Base-by-base conservation (phyloP, 441 rosid species). In the Melastoma candidum region DNA sequence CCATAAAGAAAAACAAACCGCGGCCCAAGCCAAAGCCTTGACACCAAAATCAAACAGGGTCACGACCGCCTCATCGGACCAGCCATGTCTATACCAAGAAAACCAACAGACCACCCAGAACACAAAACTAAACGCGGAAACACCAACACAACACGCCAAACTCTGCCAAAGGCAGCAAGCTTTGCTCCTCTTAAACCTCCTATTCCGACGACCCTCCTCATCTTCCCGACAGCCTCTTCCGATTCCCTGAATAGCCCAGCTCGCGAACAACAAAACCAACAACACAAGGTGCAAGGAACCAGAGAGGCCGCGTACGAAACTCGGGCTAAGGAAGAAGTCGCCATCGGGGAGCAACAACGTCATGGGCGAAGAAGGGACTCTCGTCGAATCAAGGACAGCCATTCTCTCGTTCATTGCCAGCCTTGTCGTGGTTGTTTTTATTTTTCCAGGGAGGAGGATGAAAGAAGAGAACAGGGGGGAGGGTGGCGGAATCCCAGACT, bases 21-120 rank as follows among this genome's bases (percentile, higher is more conserved):
- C 69, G 58, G 73, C 83, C 96, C 90, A 90, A 59, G 83, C 73
- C 49, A 83, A 64, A 17, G 90, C 65, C 56, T 71, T 76, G 7
- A 78, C 64, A 14, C 61, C 73, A 53, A 71, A 79, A 77, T 90
- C 93, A 46, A 73, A 69, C 58, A 79, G 71, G 58, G 72, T 73
- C 47, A 79, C 79, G 45, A 83, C 53, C 58, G 68, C 60, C 17
- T 67, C 77, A 61, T 72, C 71, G 52, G 66, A 61, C 90, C 81
- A 80, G 44, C 59, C 80, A 69, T 68, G 71, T 53, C 57, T 65
- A 75, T 67, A 75, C 96, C 88, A 75, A 62, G 61, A 74, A 48
- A 77, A 65, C 63, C 59, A 81, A 56, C 75, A 77, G 41, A 78
- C 53, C 49, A 77, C 60, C 48, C 76, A 68, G n/a, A 74, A 57